Conservation (phyloP, 2,329 filamentous ascomycete species). For the Cladosporium sp. region DNA sequence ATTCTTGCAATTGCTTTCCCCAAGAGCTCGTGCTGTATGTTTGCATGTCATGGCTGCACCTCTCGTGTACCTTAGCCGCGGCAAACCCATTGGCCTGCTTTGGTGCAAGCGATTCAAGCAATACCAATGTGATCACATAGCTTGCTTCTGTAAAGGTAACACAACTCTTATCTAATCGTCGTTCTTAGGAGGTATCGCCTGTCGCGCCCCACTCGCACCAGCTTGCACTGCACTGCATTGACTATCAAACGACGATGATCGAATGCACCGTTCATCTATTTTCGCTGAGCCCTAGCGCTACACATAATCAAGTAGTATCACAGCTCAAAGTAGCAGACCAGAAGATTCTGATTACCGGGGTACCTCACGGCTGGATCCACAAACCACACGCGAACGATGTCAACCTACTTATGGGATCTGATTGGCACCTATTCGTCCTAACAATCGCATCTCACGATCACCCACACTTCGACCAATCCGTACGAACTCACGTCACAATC, state of each 20-base stretch:
- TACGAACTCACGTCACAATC: background rate
- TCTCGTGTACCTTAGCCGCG: too few species aligned
- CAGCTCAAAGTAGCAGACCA: background rate
- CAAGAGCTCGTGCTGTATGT: too few species aligned
- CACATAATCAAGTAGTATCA: background rate
- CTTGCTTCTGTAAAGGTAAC: too few species aligned
- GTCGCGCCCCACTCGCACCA: too few species aligned
- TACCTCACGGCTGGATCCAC: conserved; percentile 17
- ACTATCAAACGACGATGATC: background rate
- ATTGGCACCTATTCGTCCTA: conserved; percentile 17
- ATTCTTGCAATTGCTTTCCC: too few species aligned
- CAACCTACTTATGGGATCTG: conserved; percentile 2
- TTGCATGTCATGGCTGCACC: too few species aligned
- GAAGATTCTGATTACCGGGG: conserved; percentile 9
- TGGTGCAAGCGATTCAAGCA: too few species aligned
- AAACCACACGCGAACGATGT: conserved; percentile 12
- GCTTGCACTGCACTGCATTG: too few species aligned
- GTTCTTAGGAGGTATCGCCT: too few species aligned
- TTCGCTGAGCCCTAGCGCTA: background rate
- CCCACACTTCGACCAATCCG: background rate
- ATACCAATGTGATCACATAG: too few species aligned
- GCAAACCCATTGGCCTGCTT: too few species aligned
- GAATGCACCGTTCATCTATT: conserved; percentile 5
- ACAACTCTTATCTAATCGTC: too few species aligned
- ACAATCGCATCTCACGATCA: background rate